These are phyloP conservation scores for Pestalotiopsis sp. DNA, from an alignment of 2,329 filamentous ascomycete genomes.

Conservation along the genomic window DNA sequence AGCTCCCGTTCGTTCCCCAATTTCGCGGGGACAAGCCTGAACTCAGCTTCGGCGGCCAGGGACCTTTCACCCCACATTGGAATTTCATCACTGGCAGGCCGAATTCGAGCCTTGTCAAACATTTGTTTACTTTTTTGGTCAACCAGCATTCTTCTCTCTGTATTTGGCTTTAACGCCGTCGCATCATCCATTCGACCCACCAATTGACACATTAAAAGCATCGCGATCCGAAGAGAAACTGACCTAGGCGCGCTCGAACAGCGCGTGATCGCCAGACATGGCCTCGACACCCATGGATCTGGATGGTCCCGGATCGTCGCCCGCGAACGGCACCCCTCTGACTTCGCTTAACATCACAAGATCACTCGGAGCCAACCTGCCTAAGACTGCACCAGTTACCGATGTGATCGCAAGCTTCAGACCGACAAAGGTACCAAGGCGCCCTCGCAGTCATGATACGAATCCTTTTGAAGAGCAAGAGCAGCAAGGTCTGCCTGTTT, in stretches of 20 bases:
- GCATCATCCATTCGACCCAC: not conserved
- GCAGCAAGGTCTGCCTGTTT: not conserved
- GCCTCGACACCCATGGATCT: constrained; percentile 51
- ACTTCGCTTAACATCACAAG: constrained; percentile 53
- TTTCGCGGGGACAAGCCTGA: not conserved
- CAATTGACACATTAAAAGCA: not conserved
- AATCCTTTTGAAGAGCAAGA: not conserved
- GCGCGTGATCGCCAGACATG: constrained; percentile 3
- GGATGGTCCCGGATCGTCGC: constrained; percentile 45
- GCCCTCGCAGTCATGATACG: not conserved
- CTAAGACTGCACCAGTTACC: constrained; percentile 67
- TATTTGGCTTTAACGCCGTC: not conserved
- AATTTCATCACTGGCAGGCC: constrained; percentile 3
- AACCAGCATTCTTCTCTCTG: not conserved
- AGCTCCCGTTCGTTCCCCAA: constrained; percentile 1
- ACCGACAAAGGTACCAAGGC: constrained; percentile 70
- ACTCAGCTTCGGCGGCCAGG: not conserved
- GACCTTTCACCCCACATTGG: constrained; percentile 6
- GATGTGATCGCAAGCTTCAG: constrained; percentile 79
- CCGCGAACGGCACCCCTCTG: constrained; percentile 40
- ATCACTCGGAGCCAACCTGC: constrained; percentile 42
- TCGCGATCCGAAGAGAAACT: not conserved
- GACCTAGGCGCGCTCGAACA: not conserved
- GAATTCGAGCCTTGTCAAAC: constrained; percentile 8
- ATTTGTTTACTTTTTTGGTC: constrained; percentile 8